Conservation (phyloP, 2,329 filamentous ascomycete species). For the Trichoderma sp. region DNA sequence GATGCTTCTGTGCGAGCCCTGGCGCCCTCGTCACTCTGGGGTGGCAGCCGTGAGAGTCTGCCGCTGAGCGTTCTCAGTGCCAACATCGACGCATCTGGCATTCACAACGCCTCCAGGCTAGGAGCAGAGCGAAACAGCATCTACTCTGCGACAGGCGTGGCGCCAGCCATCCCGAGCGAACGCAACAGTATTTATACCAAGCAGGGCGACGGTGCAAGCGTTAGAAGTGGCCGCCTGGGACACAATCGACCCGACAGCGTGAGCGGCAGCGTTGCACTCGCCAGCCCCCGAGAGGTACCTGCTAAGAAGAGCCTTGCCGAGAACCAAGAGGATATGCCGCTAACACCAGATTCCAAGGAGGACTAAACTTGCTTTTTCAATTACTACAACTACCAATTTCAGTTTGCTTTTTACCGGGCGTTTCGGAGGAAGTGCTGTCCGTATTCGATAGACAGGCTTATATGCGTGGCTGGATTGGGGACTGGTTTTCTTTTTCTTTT, state of each 20-base stretch:
- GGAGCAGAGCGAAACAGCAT: slow-evolving; percentile 73
- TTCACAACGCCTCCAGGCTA: slow-evolving; percentile 52
- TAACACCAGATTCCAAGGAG: slow-evolving; percentile 30
- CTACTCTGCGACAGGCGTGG: slow-evolving; percentile 74
- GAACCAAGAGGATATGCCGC: slow-evolving; percentile 37
- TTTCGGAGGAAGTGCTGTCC: slow-evolving; percentile 10
- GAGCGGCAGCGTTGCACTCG: slow-evolving; percentile 72
- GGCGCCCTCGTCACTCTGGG: slow-evolving; percentile 81
- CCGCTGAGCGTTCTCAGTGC: slow-evolving; percentile 78
- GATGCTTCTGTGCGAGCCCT: slow-evolving; percentile 83
- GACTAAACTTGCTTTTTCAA: slow-evolving; percentile 17
- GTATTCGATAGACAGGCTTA: slow-evolving; percentile 18
- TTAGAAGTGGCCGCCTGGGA: slow-evolving; percentile 75
- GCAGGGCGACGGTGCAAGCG: slow-evolving; percentile 71
- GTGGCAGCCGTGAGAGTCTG: slow-evolving; percentile 77
- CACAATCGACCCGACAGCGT: slow-evolving; percentile 84
- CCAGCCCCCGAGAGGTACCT: slow-evolving; percentile 56
- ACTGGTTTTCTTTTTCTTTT: background rate
- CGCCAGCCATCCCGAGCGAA: slow-evolving; percentile 70
- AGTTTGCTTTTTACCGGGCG: slow-evolving; percentile 21
- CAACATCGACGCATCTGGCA: slow-evolving; percentile 60
- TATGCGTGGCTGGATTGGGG: slow-evolving; percentile 17
- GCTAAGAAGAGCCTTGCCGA: slow-evolving; percentile 42
- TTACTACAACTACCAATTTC: background rate
- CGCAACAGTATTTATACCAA: slow-evolving; percentile 80